Evolutionary conservation across 2,329 filamentous ascomycete species (phyloP).

Genomic region (Fusarium paranaense): DNA sequence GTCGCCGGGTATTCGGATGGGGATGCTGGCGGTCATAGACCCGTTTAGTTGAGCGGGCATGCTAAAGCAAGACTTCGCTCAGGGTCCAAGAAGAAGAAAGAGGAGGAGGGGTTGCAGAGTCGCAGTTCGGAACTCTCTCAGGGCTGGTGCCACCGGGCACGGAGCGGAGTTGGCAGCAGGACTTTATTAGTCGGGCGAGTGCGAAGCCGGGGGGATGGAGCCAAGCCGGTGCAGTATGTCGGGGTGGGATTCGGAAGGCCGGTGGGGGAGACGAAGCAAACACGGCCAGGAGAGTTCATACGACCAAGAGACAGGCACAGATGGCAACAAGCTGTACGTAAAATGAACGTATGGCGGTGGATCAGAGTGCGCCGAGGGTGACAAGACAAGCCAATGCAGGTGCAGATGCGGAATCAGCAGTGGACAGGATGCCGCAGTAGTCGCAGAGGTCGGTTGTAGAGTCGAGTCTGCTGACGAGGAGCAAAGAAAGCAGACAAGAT

Average conservation of each 20-base stretch:
- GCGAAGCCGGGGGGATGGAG: constrained; percentile 25
- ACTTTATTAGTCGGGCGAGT: constrained; percentile 36
- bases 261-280: constrained; percentile 35
- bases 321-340: constrained; percentile 48
- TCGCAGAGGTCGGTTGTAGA: constrained; percentile 11
- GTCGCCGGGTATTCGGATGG: constrained; percentile 53
- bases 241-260: constrained; percentile 37
- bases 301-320: constrained; percentile 25
- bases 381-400: constrained; percentile 46
- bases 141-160: constrained; percentile 34
- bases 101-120: constrained; percentile 32
- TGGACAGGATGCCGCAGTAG: constrained; percentile 36
- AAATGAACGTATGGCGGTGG: constrained; percentile 50
- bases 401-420: constrained; percentile 37
- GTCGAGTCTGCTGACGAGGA: constrained; percentile 3
- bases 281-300: constrained; percentile 34
- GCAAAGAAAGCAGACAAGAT: constrained; percentile 12
- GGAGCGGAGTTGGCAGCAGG: constrained; percentile 31
- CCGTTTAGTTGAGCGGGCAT: constrained; percentile 56
- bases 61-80: constrained; percentile 43
- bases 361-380: constrained; percentile 41
- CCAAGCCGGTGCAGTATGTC: constrained; percentile 43
- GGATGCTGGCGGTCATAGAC: constrained; percentile 52
- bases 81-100: constrained; percentile 28
- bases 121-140: constrained; percentile 20